These are phyloP conservation scores for Xylariaceae sp. DNA, from an alignment of 2,329 filamentous ascomycete species.

Conservation along the genomic window DNA sequence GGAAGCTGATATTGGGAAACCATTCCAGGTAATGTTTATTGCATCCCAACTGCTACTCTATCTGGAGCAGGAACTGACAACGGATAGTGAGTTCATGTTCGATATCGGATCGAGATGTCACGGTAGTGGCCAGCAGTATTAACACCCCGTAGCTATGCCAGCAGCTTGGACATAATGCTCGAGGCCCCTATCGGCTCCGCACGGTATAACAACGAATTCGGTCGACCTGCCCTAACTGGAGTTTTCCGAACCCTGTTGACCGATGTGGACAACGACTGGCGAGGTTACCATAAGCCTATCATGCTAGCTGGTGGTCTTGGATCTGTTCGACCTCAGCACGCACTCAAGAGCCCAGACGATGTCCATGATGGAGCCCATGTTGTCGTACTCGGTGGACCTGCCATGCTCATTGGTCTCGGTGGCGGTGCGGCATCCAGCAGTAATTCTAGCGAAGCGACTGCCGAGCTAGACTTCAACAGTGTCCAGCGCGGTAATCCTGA, in stretches of 20 bases:
- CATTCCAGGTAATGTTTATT: slow-evolving; percentile 52
- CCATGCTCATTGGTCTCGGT: slow-evolving; percentile 95
- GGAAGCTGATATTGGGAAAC: slow-evolving; percentile 87
- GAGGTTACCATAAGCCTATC: slow-evolving; percentile 93
- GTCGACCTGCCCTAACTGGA: slow-evolving; percentile 78
- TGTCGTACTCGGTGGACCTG: slow-evolving; percentile 89
- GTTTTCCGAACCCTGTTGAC: slow-evolving; percentile 86
- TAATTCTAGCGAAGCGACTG: slow-evolving; percentile 78
- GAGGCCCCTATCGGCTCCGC: slow-evolving; percentile 94
- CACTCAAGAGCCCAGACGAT: slow-evolving; percentile 72
- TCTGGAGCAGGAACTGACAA: slow-evolving; percentile 9
- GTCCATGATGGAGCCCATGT: slow-evolving; percentile 81
- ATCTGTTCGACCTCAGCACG: slow-evolving; percentile 84
- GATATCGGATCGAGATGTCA: no score
- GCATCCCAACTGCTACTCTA: neutral
- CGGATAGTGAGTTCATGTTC: neutral
- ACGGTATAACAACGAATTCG: slow-evolving; percentile 94
- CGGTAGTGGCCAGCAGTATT: slow-evolving; percentile 4
- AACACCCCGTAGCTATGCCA: slow-evolving; percentile 56
- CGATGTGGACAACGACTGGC: slow-evolving; percentile 51
- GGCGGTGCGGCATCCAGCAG: slow-evolving; percentile 93
- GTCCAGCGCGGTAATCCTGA: slow-evolving; percentile 97
- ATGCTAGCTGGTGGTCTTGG: slow-evolving; percentile 87
- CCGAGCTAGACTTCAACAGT: slow-evolving; percentile 92
- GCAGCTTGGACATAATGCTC: slow-evolving; percentile 93